Evolutionary conservation across 768 basidiomycete genomes (phyloP), one percentile per base, ranked within the genome.

Genomic region (Termitomyces sp.): DNA sequence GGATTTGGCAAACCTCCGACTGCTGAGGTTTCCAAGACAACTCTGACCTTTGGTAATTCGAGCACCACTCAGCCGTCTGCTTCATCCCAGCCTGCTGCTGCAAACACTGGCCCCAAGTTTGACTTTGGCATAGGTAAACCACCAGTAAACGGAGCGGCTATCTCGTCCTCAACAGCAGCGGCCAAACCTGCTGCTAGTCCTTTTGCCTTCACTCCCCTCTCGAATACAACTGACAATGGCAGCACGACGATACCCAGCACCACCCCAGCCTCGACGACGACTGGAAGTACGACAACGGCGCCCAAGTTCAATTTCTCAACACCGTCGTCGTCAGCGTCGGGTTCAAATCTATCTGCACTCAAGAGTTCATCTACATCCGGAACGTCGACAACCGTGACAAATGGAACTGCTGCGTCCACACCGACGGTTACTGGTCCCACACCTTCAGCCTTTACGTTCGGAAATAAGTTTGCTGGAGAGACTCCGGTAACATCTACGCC

Each of bases 61-160:
- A 38, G 56, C 50, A 52, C 63, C 10, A 20, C 52, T 40, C 60
- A 62, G 46, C 47, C 68, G 12, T 48, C 64, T 9, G 31, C 65
- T 29, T 41, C 60, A 35, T 35, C 61, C 7, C 35, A 64, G 15
- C 52, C 54, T 33, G 56, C 64, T 44, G 40, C 56, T 27, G 65
- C 68, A 52, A 68, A 65, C 42, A 54, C 70, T 7, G 50, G 62
- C 23, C 63, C 68, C 6, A 75, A 73, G 55, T 79, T 77, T 58
- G 71, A 57, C 58, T 73, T 79, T 57, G 72, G 70, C n/a, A 54
- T 69, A 44, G 56, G 43, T 11, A 60, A 60, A 42, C 56, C 56
- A 39, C 29, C 56, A 49, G 33, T 59, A 52, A 33, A 52, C 16
- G 35, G 55, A 49, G 16, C 62, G 16, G 32, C 59, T 35, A 16